Base-by-base conservation (phyloP, 2,329 filamentous ascomycete species). In the Eutypella sp. region DNA sequence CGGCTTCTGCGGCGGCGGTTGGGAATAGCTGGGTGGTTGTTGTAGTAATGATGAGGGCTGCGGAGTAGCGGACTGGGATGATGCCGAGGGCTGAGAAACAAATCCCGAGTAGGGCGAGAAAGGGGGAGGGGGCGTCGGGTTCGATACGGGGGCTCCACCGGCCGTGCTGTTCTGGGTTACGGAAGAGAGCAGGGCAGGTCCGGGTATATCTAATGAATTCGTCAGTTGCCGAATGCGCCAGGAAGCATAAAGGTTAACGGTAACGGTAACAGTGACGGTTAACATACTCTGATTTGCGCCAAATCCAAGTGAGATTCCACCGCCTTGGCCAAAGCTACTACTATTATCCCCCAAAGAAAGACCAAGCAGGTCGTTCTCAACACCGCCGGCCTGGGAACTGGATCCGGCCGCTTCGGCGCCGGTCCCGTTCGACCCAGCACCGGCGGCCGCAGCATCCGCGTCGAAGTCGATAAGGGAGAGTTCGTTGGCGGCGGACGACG, bases 391-490 rank as follows among this genome's bases (percentile, higher is more conserved):
- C 47, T 80, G 77, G 13, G 72, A 65, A 19, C 69, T 67, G 24
- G 72, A 65, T 22, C 66, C 58, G 11, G 70, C 36, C 15, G 36
- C 66, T 22, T 74, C 71, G 46, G 72, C 73, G 34, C 41, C 38
- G 2, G 57, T 15, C 7, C 61, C 60, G 25, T 63, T 64, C 0
- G 46, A 10, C 7, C n/a, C n/a, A n/a, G n/a, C n/a, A n/a, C n/a
- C n/a, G n/a, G 76, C 70, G 33, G 84, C 82, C 15, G 81, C 75
- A 9, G 73, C 55, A 40, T 82, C 79, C 4, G 67, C 84, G 49
- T 86, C 88, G 59, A 99, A 91, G 63, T 99, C 93, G 60, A 99
- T 99, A 52, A 99, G 71, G 5, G 93, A 97, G 19, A 96, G 70
- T 65, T 96, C 91, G 58, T 89, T 76, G 4, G 71, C 68, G 7